phyloP scores from a whole-genome alignment of 805 yeast species.

The Sungouiozyma ichnusensis region DNA sequence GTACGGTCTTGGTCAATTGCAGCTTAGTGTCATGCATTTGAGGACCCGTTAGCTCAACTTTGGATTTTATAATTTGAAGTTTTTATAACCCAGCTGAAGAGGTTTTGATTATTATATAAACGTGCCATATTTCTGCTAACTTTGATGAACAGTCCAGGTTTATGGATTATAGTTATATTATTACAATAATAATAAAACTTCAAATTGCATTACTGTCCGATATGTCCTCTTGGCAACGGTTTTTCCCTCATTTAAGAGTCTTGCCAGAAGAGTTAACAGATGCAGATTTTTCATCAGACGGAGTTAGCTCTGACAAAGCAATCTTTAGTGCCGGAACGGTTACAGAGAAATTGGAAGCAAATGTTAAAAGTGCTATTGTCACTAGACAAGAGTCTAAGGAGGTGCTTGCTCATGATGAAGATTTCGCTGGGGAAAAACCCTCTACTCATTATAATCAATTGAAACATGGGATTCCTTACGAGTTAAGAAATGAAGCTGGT shows the following conservation, averaged over 20 bases:
- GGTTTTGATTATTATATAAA: not conserved
- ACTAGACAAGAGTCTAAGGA: not conserved
- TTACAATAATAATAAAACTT: no score
- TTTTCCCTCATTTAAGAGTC: slow-evolving; percentile 20
- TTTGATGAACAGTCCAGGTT: no score
- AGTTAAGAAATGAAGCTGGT: slow-evolving; percentile 31
- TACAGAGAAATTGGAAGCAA: not conserved
- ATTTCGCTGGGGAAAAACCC: not conserved
- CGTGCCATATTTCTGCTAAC: not conserved
- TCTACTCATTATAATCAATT: slow-evolving; percentile 5
- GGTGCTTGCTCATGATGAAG: not conserved
- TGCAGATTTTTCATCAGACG: not conserved
- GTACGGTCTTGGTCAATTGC: no score
- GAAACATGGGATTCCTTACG: slow-evolving; percentile 28
- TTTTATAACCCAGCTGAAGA: no score
- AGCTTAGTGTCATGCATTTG: not conserved
- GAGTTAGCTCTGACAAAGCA: not conserved
- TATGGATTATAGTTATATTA: no score
- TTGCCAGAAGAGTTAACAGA: slow-evolving; percentile 9
- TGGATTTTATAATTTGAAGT: not conserved
- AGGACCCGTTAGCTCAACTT: not conserved
- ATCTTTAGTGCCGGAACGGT: not conserved
- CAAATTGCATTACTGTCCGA: not conserved
- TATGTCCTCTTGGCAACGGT: slow-evolving; percentile 10
- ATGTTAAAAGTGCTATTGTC: not conserved